A percentile compares a stretch with the other conserved stretches of the same genome.
Evolutionary conservation across 2,329 filamentous ascomycete genomes (phyloP).

Genomic region (Madurella mycetomatis): DNA sequence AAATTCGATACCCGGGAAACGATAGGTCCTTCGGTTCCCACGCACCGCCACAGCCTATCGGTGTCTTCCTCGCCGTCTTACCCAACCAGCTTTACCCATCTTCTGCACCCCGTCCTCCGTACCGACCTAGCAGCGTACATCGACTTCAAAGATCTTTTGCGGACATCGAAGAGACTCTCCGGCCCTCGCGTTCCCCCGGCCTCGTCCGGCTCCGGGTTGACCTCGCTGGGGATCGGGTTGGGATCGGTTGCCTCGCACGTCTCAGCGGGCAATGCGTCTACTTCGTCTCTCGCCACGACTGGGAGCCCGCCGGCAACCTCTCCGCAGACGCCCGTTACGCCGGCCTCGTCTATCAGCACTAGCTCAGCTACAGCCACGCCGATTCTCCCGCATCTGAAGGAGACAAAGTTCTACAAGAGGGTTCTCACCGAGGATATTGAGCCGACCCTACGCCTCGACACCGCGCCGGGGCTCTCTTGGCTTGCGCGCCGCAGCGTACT

Average conservation of each 20-base stretch:
- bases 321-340: conserved; percentile 56
- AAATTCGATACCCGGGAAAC: conserved; percentile 60
- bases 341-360: conserved; percentile 48
- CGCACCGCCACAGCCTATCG: conserved; percentile 35
- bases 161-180: conserved; percentile 58
- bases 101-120: conserved; percentile 77
- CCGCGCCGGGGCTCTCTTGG: conserved; percentile 89
- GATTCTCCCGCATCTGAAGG: conserved; percentile 65
- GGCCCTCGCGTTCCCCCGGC: conserved; percentile 63
- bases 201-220: conserved; percentile 33
- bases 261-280: conserved; percentile 53
- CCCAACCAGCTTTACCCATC: conserved; percentile 71
- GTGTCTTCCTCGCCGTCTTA: conserved; percentile 51
- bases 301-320: conserved; percentile 45
- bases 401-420: conserved; percentile 92
- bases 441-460: conserved; percentile 83
- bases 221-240: conserved; percentile 39
- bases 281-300: conserved; percentile 51
- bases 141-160: conserved; percentile 77
- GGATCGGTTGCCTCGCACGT: conserved; percentile 27
- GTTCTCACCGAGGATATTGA: conserved; percentile 87
- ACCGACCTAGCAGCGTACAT: conserved; percentile 76
- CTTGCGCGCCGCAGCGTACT: conserved; percentile 81
- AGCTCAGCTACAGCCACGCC: conserved; percentile 36
- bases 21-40: conserved; percentile 31